phyloP scores from a whole-genome alignment of 2,329 filamentous ascomycete genomes.

The Didymosphaeria variabile region DNA sequence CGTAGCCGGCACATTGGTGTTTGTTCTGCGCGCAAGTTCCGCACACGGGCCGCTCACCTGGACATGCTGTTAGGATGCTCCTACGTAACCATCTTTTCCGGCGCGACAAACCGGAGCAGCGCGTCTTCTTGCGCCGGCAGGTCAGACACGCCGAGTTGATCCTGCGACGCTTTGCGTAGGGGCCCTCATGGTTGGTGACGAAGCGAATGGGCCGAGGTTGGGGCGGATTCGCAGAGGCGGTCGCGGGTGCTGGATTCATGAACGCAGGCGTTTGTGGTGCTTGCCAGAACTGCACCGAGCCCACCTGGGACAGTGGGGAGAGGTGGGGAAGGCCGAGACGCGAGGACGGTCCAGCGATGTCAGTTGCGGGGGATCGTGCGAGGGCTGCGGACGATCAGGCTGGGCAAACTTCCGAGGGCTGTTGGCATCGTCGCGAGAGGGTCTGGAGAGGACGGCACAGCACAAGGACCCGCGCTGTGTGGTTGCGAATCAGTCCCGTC shows the following conservation, averaged over 20 bases:
- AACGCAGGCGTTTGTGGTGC: slow-evolving; percentile 30
- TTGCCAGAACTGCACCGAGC: slow-evolving; percentile 14
- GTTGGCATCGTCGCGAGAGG: slow-evolving; percentile 32
- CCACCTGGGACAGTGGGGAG: slow-evolving; percentile 5
- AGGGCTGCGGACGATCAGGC: slow-evolving; percentile 6
- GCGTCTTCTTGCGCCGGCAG: slow-evolving; percentile 60
- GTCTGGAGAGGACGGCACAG: slow-evolving; percentile 9
- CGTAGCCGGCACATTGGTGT: slow-evolving; percentile 58
- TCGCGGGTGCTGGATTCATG: slow-evolving; percentile 45
- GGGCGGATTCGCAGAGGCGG: slow-evolving; percentile 40
- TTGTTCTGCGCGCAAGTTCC: slow-evolving; percentile 59
- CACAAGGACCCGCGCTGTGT: neutral
- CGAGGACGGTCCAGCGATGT: neutral
- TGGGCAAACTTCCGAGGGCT: slow-evolving; percentile 25
- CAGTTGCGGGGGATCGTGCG: slow-evolving; percentile 10
- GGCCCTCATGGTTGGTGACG: slow-evolving; percentile 53
- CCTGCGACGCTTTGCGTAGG: slow-evolving; percentile 52
- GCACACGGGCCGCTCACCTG: slow-evolving; percentile 53
- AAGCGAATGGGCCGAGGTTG: slow-evolving; percentile 52
- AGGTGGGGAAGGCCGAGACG: slow-evolving; percentile 19
- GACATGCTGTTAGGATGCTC: neutral
- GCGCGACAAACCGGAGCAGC: slow-evolving; percentile 54
- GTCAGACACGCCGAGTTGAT: slow-evolving; percentile 57
- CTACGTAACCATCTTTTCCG: slow-evolving; percentile 12
- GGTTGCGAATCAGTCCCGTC: neutral